Evolutionary conservation across 768 basidiomycete species (phyloP), one percentile per base, ranked within the genome.

Genomic region (Termitomyces bulborhizus): DNA sequence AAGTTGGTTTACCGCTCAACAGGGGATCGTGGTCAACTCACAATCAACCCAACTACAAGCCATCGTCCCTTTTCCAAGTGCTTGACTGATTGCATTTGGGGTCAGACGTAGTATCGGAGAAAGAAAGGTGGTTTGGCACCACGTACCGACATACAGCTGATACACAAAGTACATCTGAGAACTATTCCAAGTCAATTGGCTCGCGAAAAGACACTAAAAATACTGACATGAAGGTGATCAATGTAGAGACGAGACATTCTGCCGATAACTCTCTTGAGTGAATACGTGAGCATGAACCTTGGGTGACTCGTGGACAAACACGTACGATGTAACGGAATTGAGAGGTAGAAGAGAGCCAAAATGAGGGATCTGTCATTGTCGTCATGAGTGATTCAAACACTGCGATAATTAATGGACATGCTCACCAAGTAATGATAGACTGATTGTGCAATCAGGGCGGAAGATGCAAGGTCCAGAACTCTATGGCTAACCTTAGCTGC

Each of bases 131-230:
- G 16, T 24, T 32, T 47, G 21, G 13, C 4, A 26, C 21, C 9
- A 48, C 47, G 9, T 46, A 73, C 73, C 73, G 16, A 61, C 58
- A 46, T 73, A 68, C 6, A 77, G 59, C 59, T 77, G 75, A 48
- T 70, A 66, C 5, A 71, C 74, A 54, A 78, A 77, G 60, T 72
- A 76, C 56, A 72, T 60, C 55, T 78, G 77, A 12, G 77, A 76
- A 29, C 76, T 77, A 11, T 18, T 47, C 31, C 3, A 15, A 21
- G n/a, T 31, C 37, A 42, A 6, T 24, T 31, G n/a, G 21, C 24
- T 8, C 40, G 9, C 9, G 16, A 15, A n/a, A 29, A 9, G 24
- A 26, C n/a, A 16, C 8, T 4, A 58, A 21, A 36, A 48, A 26
- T 3, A 16, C 70, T 32, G 42, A 76, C 76, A 73, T 77, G 58